Base-by-base conservation (phyloP, 768 basidiomycete genomes). In the Mycena indigotica region DNA sequence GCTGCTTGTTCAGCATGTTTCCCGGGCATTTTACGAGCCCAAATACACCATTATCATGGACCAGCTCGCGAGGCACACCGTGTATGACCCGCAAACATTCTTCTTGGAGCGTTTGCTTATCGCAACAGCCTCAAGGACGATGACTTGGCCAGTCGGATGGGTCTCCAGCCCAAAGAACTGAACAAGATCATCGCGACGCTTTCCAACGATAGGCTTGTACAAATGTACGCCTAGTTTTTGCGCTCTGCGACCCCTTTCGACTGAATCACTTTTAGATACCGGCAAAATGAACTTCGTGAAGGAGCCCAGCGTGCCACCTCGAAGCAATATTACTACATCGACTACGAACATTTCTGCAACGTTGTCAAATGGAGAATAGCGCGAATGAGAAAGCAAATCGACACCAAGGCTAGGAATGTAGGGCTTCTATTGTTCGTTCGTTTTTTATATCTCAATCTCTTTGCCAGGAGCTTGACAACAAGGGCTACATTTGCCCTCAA, bases 351-450 rank as follows among this genome's bases (percentile, higher is more conserved):
- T 68, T 95, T 98, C 70, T 95, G 93, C 74, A 95, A 98, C 72
- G 95, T 98, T 45, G 91, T 96, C 73, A 98, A 98, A 72, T 99
- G 96, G 93, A 83, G 95, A 38, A 85, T 98, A 53, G 92, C 92
- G 4, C 90, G 91, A 69, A 95, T 98, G 93, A 83, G 91, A 61
- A 82, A 87, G 60, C 85, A 85, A 58, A 93, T 99, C 61, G 95
- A 98, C 74, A 87, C 89, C 28, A 87, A 87, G 52, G 79, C 96
- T 64, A 88, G 94, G 62, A 93, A 95, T 73, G 95, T 94, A 58
- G 55, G 85, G n/a, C n/a, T n/a, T n/a, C n/a, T n/a, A n/a, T n/a
- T 76, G 29, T 28, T 38, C 55, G 50, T 25, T 46, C 32, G 19
- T 28, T 32, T 48, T 38, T 17, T 32, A 29, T 12, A 21, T 23